These are phyloP conservation scores for Pochonia chlamydosporia DNA, from an alignment of 2,329 filamentous ascomycete genomes.

Conservation along the genomic window DNA sequence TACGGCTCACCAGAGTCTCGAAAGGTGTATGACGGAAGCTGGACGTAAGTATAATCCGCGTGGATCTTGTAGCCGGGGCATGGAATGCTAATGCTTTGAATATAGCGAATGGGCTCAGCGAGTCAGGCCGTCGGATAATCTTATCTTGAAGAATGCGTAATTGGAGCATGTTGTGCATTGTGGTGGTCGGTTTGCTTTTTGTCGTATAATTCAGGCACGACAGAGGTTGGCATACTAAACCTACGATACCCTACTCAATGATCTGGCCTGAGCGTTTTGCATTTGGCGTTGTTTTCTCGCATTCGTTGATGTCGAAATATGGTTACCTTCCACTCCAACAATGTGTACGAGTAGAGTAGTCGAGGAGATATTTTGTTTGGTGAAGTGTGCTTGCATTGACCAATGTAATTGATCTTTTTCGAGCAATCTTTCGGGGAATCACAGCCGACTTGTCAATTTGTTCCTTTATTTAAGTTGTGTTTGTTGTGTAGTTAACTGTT, in stretches of 20 bases:
- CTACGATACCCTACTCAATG: conserved; percentile 26
- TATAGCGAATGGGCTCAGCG: conserved; percentile 63
- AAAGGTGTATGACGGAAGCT: conserved; percentile 90
- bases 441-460: too few species aligned
- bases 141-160: conserved; percentile 51
- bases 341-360: neutral
- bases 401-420: too few species aligned
- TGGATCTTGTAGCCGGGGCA: neutral
- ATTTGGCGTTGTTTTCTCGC: conserved; percentile 6
- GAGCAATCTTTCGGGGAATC: neutral
- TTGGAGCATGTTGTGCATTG: neutral
- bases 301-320: neutral
- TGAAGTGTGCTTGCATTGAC: neutral
- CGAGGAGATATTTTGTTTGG: neutral
- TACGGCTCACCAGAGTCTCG: conserved; percentile 63
- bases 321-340: neutral
- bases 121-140: conserved; percentile 53
- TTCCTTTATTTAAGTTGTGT: too few species aligned
- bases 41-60: conserved; percentile 68
- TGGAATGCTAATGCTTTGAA: conserved; percentile 19
- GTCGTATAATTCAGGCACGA: neutral
- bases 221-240: conserved; percentile 15
- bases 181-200: conserved; percentile 4
- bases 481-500: too few species aligned
- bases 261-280: conserved; percentile 16